Conservation (phyloP, 306 rosid genomes). For the Senna tora region DNA sequence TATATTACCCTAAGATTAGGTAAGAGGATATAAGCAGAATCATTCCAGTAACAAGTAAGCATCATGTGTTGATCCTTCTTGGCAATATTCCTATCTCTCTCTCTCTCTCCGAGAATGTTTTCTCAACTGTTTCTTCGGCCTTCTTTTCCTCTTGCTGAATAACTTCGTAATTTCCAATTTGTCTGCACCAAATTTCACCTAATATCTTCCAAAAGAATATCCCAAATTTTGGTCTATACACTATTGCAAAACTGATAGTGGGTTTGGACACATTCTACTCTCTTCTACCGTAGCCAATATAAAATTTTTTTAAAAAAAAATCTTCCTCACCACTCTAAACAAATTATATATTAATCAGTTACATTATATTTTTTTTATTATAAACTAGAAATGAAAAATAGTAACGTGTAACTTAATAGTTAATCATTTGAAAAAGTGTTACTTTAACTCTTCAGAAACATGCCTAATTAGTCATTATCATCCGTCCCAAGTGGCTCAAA, state of each 20-base stretch:
- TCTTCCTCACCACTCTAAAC: neutral
- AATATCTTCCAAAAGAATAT: neutral
- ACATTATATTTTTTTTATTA: neutral
- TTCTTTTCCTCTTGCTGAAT: neutral
- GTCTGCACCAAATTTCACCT: neutral
- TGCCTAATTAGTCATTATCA: neutral
- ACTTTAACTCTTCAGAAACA: neutral
- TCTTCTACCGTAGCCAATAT: no score
- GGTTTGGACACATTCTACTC: neutral
- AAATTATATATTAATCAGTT: neutral
- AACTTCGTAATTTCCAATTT: neutral
- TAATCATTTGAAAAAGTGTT: neutral
- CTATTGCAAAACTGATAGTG: neutral
- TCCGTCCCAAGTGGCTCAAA: neutral
- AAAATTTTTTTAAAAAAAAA: no score
- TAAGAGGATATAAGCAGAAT: no score
- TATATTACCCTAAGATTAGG: no score
- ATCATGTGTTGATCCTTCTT: no score
- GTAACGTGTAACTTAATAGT: neutral
- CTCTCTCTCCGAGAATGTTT: no score
- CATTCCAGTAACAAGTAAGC: no score
- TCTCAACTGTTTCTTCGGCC: no score
- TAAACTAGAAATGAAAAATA: neutral
- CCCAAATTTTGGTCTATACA: neutral
- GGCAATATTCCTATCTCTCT: no score